phyloP scores from a whole-genome alignment of 2,329 filamentous ascomycete species.

The Trichoderma afroharzianum region DNA sequence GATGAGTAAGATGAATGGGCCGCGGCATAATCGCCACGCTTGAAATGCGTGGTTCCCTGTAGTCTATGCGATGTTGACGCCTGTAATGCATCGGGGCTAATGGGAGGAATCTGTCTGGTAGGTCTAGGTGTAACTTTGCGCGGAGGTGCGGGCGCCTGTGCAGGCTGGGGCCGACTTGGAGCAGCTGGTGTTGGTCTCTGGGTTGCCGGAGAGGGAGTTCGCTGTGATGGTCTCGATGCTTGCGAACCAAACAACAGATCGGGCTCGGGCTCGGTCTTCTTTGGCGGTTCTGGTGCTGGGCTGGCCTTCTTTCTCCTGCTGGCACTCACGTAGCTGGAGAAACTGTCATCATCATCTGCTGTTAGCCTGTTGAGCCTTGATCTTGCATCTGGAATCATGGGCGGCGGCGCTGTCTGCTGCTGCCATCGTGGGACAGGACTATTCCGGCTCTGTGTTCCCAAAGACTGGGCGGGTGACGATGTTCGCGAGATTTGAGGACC shows the following conservation, averaged over 20 bases:
- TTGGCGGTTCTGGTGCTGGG: slow-evolving; percentile 45
- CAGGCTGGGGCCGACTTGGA: slow-evolving; percentile 26
- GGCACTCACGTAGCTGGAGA: slow-evolving; percentile 83
- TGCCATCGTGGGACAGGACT: slow-evolving; percentile 58
- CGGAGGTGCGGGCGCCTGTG: slow-evolving; percentile 30
- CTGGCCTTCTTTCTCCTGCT: slow-evolving; percentile 70
- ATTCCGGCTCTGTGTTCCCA: slow-evolving; percentile 41
- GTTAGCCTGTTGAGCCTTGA: slow-evolving; percentile 67
- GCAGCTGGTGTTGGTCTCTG: slow-evolving; percentile 37
- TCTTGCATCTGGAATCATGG: slow-evolving; percentile 32
- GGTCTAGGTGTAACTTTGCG: slow-evolving; percentile 45
- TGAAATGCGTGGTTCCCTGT: slow-evolving; percentile 84
- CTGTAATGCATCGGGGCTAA: slow-evolving; percentile 67
- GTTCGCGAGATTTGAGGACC: slow-evolving; percentile 41
- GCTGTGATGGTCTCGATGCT: slow-evolving; percentile 33
- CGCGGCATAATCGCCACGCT: slow-evolving; percentile 84
- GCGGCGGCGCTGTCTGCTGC: slow-evolving; percentile 41
- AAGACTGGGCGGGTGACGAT: slow-evolving; percentile 47
- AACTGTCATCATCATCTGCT: slow-evolving; percentile 69
- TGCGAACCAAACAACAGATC: slow-evolving; percentile 61
- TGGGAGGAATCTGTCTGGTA: slow-evolving; percentile 58
- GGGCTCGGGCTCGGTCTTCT: slow-evolving; percentile 43
- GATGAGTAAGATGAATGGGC: slow-evolving; percentile 80
- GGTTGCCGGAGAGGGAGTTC: slow-evolving; percentile 36
- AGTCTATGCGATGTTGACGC: slow-evolving; percentile 75